A percentile compares a stretch with the other conserved stretches of the same genome.
Evolutionary conservation across 306 rosid genomes (phyloP).

Genomic region (Quillaja saponaria): DNA sequence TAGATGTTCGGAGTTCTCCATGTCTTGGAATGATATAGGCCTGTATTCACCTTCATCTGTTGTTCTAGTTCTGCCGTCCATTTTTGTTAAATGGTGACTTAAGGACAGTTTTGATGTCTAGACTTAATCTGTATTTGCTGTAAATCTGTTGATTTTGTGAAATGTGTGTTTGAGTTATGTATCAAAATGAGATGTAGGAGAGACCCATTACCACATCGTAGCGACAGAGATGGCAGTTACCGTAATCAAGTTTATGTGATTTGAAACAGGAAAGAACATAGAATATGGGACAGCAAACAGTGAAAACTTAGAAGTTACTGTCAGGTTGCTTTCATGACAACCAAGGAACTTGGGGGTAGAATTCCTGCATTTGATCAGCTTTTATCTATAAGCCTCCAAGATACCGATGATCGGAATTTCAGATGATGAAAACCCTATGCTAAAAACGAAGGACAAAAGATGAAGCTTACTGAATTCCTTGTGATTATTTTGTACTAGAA

Average conservation of each 20-base stretch:
- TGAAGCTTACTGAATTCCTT: background rate
- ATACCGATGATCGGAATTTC: background rate
- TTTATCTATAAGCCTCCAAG: background rate
- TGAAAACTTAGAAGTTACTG: background rate
- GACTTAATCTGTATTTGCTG: conserved; percentile 19
- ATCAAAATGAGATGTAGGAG: conserved; percentile 16
- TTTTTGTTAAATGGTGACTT: conserved; percentile 13
- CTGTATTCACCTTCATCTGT: conserved; percentile 8
- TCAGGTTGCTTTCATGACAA: background rate
- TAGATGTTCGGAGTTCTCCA: conserved; percentile 5
- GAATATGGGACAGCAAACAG: background rate
- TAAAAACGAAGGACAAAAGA: background rate
- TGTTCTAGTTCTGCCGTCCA: background rate
- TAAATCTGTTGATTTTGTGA: conserved; percentile 4
- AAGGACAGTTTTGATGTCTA: conserved; percentile 8
- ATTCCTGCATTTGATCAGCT: background rate
- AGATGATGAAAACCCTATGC: background rate
- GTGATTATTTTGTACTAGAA: conserved; percentile 7
- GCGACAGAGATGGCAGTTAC: conserved; percentile 8
- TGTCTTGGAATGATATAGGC: conserved; percentile 31
- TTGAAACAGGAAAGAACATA: conserved; percentile 10
- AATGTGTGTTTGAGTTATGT: background rate
- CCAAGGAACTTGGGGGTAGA: background rate
- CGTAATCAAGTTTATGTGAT: background rate
- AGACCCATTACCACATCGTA: conserved; percentile 28